Evolutionary conservation across 2,329 filamentous ascomycete genomes (phyloP).

Genomic region (Chrysoporthe deuterocubensis): DNA sequence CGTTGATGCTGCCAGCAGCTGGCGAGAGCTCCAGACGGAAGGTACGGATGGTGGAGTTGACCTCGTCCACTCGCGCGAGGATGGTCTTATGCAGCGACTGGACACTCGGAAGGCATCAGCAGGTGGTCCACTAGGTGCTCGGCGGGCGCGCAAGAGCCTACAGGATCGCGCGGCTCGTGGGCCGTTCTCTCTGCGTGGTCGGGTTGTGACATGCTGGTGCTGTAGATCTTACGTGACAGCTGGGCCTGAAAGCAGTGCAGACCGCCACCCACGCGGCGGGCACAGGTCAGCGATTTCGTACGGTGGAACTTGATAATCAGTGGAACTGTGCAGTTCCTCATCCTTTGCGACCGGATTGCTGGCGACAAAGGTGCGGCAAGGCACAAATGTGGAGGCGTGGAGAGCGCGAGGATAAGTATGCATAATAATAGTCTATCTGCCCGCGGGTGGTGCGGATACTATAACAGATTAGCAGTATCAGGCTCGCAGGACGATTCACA

Average conservation of each 20-base stretch:
- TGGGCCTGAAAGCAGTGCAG: not conserved
- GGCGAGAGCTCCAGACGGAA: constrained; percentile 65
- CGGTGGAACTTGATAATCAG: not conserved
- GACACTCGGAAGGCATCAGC: not conserved
- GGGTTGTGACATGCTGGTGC: constrained; percentile 35
- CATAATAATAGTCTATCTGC: not conserved
- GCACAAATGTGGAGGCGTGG: not conserved
- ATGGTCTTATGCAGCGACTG: constrained; percentile 64
- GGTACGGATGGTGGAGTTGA: constrained; percentile 71
- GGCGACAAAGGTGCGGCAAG: not conserved
- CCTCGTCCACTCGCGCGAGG: constrained; percentile 62
- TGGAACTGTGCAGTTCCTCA: not conserved
- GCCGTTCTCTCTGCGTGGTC: constrained; percentile 75
- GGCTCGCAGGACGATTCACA: not conserved
- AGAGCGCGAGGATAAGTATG: not conserved
- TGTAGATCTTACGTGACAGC: constrained; percentile 3
- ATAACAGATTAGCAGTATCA: not conserved
- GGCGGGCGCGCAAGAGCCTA: constrained; percentile 34
- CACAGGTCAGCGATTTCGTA: not conserved
- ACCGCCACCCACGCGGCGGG: not conserved
- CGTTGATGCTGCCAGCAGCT: constrained; percentile 50
- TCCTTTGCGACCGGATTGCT: not conserved
- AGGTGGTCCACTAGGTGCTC: not conserved
- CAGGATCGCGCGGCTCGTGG: constrained; percentile 69
- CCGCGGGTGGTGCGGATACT: not conserved